Percentiles rank a stretch among this genome's conserved stretches.
phyloP scores from a whole-genome alignment of 805 yeast genomes.

The Barnettozyma wickerhamii region DNA sequence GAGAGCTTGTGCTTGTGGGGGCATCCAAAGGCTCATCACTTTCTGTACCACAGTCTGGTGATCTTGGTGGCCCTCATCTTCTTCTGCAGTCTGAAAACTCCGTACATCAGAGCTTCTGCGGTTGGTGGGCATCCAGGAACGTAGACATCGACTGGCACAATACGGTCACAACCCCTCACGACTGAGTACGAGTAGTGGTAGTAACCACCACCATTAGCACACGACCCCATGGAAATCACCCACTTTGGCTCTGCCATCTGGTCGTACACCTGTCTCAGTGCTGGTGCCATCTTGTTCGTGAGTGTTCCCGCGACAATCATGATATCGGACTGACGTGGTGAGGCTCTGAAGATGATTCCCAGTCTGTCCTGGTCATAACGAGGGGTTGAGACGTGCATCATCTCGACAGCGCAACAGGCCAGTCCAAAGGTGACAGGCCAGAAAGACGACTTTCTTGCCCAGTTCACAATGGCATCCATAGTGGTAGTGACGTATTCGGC shows the following conservation, averaged over 20 bases:
- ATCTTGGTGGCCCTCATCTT: constrained; percentile 81
- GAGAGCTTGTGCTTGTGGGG: constrained; percentile 3
- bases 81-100: constrained; percentile 83
- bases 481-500: constrained; percentile 81
- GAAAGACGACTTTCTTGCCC: constrained; percentile 90
- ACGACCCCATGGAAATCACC: constrained; percentile 93
- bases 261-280: constrained; percentile 86
- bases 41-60: constrained; percentile 84
- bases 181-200: constrained; percentile 87
- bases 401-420: constrained; percentile 92
- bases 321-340: constrained; percentile 89
- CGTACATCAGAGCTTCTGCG: constrained; percentile 86
- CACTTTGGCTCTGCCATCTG: constrained; percentile 95
- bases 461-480: constrained; percentile 75
- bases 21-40: constrained; percentile 20
- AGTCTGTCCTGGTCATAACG: constrained; percentile 89
- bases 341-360: constrained; percentile 90
- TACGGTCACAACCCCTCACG: constrained; percentile 85
- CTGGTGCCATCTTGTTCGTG: constrained; percentile 92
- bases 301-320: constrained; percentile 92
- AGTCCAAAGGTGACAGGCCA: constrained; percentile 93
- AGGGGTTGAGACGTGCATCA: constrained; percentile 92
- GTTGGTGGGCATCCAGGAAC: constrained; percentile 95
- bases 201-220: constrained; percentile 94
- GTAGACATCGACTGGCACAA: constrained; percentile 84